Percentiles rank a stretch among this genome's conserved stretches.
Evolutionary conservation across 305 asterid species (phyloP).

Genomic region (Solanum hybrid): DNA sequence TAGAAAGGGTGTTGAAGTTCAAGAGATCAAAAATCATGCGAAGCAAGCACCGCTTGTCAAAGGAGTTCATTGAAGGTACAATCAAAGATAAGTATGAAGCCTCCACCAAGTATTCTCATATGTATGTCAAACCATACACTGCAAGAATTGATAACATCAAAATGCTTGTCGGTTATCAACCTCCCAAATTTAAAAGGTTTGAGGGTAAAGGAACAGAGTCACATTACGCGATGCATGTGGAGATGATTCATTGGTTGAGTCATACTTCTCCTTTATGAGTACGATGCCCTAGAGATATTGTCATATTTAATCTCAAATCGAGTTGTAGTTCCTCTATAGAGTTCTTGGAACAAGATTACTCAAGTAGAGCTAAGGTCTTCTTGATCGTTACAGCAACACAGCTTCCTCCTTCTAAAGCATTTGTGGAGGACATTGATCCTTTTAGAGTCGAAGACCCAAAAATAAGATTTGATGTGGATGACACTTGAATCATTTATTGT

Average conservation of each 20-base stretch:
- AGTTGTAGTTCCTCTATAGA: too few relatives aligned
- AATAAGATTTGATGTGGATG: background rate
- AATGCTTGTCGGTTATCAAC: background rate
- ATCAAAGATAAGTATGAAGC: background rate
- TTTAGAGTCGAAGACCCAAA: background rate
- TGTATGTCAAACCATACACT: background rate
- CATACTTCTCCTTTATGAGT: background rate
- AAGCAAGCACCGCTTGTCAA: background rate
- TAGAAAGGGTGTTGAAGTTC: background rate
- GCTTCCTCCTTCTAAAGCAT: background rate
- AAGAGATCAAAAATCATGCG: background rate
- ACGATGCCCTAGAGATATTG: too few relatives aligned
- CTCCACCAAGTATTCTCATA: background rate
- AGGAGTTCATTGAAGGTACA: background rate
- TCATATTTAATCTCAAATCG: too few relatives aligned
- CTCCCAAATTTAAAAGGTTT: background rate
- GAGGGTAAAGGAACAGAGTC: background rate
- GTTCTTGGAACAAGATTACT: background rate
- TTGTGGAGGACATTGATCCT: background rate
- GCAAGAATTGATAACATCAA: background rate
- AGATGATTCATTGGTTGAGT: too few relatives aligned
- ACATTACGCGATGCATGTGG: too few relatives aligned
- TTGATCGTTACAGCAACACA: too few relatives aligned
- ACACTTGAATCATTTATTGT: too few relatives aligned
- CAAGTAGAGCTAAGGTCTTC: background rate